These are phyloP conservation scores for Aspergillus candidus DNA, from an alignment of 2,329 filamentous ascomycete species.

Conservation along the genomic window DNA sequence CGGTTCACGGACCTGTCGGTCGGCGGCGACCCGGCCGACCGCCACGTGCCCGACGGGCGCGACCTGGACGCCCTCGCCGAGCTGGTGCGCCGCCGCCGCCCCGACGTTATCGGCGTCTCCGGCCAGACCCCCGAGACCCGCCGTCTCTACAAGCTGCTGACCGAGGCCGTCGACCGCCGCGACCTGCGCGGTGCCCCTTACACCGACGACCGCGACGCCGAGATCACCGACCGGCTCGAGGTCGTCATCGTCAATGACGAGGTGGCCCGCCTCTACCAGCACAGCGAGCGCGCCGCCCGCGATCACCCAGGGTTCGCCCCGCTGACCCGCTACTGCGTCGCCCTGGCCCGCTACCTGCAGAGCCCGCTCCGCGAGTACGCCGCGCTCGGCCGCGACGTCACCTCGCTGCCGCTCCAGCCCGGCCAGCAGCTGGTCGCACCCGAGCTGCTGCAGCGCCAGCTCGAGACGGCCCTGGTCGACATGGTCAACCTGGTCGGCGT, in stretches of 20 bases:
- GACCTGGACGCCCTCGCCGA: constrained; percentile 68
- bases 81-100: constrained; percentile 69
- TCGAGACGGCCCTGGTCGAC: constrained; percentile 96
- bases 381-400: constrained; percentile 78
- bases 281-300: constrained; percentile 68
- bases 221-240: constrained; percentile 72
- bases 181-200: constrained; percentile 75
- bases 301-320: constrained; percentile 78
- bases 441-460: constrained; percentile 76
- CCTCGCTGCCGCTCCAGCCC: constrained; percentile 80
- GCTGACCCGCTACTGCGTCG: constrained; percentile 82
- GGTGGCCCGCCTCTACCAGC: constrained; percentile 92
- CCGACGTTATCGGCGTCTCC: constrained; percentile 84
- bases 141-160: constrained; percentile 73
- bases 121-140: constrained; percentile 85
- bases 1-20: constrained; percentile 72
- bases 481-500: constrained; percentile 97
- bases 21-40: constrained; percentile 52
- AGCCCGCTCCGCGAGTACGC: constrained; percentile 96
- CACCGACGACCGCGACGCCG: constrained; percentile 72
- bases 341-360: constrained; percentile 83
- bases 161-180: constrained; percentile 70
- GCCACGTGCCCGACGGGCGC: constrained; percentile 59
- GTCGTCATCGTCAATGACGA: constrained; percentile 93
- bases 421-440: constrained; percentile 83